Evolutionary conservation across 2,329 filamentous ascomycete genomes (phyloP).

Genomic region (Colletotrichum sp.): DNA sequence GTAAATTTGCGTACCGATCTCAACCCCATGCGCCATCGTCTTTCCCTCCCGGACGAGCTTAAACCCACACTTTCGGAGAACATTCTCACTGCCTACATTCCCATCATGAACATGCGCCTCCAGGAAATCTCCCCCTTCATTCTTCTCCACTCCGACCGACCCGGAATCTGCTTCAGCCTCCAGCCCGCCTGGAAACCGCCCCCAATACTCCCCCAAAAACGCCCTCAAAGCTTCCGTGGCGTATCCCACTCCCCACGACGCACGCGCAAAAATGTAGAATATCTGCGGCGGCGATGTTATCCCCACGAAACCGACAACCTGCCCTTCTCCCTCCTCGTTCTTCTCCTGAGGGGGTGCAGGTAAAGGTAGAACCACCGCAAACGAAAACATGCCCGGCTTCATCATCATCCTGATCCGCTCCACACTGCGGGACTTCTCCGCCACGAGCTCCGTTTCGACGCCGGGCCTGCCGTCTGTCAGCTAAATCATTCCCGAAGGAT

Average conservation of each 20-base stretch:
- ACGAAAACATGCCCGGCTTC: background rate
- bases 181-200: background rate
- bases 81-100: background rate
- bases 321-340: too few relatives aligned
- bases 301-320: background rate
- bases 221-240: background rate
- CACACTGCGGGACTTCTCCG: background rate
- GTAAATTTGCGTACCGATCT: background rate
- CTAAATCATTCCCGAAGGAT: background rate
- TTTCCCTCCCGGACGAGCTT: background rate
- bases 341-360: too few relatives aligned
- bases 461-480: background rate
- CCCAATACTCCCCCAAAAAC: background rate
- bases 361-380: background rate
- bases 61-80: background rate
- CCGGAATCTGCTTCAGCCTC: fast-evolving
- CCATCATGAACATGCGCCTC: background rate
- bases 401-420: background rate
- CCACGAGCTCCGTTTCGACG: background rate
- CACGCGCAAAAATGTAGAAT: background rate
- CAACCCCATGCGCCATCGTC: background rate
- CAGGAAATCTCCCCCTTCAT: background rate
- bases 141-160: fast-evolving
- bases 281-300: background rate
- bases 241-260: background rate